Evolutionary conservation across 352 stramenopile species (phyloP), one percentile per base, ranked within the genome.

Genomic region (Thraustotheca clavata): DNA sequence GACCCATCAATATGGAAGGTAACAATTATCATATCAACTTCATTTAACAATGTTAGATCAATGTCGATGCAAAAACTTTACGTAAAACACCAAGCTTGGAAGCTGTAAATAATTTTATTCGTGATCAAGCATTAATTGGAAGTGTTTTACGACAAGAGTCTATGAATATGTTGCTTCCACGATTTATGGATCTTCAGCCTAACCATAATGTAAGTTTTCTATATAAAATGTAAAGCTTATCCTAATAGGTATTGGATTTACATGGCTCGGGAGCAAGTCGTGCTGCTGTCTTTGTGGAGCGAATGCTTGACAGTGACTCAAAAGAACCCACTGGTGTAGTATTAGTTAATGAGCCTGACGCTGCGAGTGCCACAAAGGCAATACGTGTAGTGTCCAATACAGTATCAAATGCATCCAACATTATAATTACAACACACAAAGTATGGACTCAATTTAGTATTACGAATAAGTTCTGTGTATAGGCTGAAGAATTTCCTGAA

Each of bases 71-170:
- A 68, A 91, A 91, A 62, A 77, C 74, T 27, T 80, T 98, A 31
- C 83, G 91, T 27, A 94, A 96, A 67, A 86, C 94, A 55, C 74
- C 91, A 62, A 75, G 71, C 8, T 71, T 98, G n/a, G 73, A 88
- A 36, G 78, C 87, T 16, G 79, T 99, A 31, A 93, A 95, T 74
- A 77, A 88, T 5, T 98, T 95, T 76, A 78, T 99, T 20, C 93
- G 94, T 29, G 79, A 83, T 24, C 85, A 98, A 52, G 86, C 77
- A 41, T 73, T 87, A 6, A 68, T 89, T 20, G 93, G 96, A 0
- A 95, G 80, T 32, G 74, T 99, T 2, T 88, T 97, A 36, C 76
- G 93, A 26, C 94, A 99, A 66, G 97, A 99, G 67, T 80, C 97
- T 8, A 93, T 95, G 31, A 96, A 85, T 41, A 98, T 98, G 80